Percentiles rank a stretch among this genome's conserved stretches.
Evolutionary conservation across 345 rosid genomes (phyloP).

Genomic region (Citrus sp.): DNA sequence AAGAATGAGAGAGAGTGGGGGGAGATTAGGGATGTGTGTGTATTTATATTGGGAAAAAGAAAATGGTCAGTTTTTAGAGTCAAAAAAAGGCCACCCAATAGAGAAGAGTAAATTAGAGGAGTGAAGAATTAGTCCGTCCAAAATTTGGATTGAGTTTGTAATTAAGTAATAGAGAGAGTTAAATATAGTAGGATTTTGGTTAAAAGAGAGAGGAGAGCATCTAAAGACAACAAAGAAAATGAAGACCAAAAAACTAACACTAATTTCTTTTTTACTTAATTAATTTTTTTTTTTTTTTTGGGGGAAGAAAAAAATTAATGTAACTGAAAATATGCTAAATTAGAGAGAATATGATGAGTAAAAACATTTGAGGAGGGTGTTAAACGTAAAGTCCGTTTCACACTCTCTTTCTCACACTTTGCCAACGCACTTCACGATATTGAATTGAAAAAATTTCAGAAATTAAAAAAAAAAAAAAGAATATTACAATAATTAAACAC

Average conservation of each 20-base stretch:
- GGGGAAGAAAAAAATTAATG: neutral
- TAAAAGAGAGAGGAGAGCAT: neutral
- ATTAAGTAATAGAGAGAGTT: neutral
- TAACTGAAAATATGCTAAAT: constrained; percentile 49
- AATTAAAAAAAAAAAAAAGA: neutral
- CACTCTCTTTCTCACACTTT: constrained; percentile 74
- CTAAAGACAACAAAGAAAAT: neutral
- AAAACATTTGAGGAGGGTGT: constrained; percentile 27
- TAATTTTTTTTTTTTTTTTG: neutral
- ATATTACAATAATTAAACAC: neutral
- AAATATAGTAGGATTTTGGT: neutral
- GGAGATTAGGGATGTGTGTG: neutral
- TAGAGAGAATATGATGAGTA: constrained; percentile 23
- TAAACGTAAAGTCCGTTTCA: constrained; percentile 51
- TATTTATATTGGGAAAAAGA: constrained; percentile 23
- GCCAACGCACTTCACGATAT: constrained; percentile 50
- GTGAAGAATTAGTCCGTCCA: constrained; percentile 24
- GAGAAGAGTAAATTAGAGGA: constrained; percentile 28
- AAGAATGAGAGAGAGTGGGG: constrained; percentile 1
- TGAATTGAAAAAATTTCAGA: too few species aligned
- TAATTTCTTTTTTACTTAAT: neutral
- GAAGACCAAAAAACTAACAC: constrained; percentile 13
- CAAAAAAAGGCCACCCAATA: constrained; percentile 25
- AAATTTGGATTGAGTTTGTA: neutral
- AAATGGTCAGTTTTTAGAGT: constrained; percentile 23